A percentile compares a stretch with the other conserved stretches of the same genome.
phyloP scores from a whole-genome alignment of 805 yeast species.

The Metschnikowia baotianmanensis region DNA sequence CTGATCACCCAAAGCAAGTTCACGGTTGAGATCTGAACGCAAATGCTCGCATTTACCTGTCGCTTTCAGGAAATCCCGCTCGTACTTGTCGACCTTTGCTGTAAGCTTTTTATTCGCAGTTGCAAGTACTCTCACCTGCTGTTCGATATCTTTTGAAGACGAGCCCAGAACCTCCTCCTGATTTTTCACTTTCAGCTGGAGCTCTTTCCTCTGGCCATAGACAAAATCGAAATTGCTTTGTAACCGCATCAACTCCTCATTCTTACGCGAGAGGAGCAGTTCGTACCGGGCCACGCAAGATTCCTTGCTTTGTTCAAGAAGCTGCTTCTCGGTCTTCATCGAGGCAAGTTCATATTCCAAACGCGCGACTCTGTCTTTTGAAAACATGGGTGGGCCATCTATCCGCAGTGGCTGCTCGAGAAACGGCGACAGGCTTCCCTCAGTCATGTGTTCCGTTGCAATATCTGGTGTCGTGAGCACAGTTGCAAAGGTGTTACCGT shows the following conservation, averaged over 20 bases:
- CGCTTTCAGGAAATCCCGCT: conserved; percentile 22
- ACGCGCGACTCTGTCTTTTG: conserved; percentile 15
- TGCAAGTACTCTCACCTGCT: conserved; percentile 20
- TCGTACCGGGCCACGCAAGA: conserved; percentile 23
- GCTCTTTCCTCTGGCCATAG: conserved; percentile 32
- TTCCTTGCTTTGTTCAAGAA: conserved; percentile 29
- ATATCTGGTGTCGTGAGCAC: too few relatives aligned
- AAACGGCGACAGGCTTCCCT: conserved; percentile 21
- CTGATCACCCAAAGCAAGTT: conserved; percentile 35
- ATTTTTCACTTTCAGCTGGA: conserved; percentile 32
- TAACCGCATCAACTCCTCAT: conserved; percentile 30
- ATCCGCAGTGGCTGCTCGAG: conserved; percentile 18
- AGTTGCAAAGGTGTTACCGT: too few relatives aligned
- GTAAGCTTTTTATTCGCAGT: conserved; percentile 19
- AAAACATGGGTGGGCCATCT: conserved; percentile 1
- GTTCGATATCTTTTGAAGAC: conserved; percentile 19
- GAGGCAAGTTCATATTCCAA: conserved; percentile 35
- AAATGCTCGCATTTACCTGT: conserved; percentile 33
- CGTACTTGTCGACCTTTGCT: conserved; percentile 18
- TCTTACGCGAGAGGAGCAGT: conserved; percentile 28
- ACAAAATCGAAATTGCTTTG: conserved; percentile 37
- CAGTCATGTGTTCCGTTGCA: conserved; percentile 7
- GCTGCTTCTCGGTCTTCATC: conserved; percentile 32
- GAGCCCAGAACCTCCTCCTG: conserved; percentile 26
- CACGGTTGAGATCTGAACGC: conserved; percentile 33